Base-by-base conservation (phyloP, 805 yeast genomes). In the Metschnikowia dekortorum region DNA sequence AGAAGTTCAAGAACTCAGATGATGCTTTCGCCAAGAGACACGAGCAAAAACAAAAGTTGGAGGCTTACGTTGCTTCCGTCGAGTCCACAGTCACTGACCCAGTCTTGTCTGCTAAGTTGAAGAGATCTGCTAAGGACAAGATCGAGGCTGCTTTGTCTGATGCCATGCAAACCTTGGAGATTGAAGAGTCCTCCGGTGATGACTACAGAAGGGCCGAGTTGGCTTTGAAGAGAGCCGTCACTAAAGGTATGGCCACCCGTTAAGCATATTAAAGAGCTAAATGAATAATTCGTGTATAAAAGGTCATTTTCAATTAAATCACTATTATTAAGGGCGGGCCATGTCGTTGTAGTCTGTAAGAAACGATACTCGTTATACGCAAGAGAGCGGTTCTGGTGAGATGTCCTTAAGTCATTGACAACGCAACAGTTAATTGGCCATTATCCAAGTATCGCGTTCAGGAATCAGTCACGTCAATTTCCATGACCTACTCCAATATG, bases 161-260 rank as follows among this genome's bases (percentile, higher is more conserved):
- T 69, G 98, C 98, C 75, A 78, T 92, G 80, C 95, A 96, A 69
- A 91, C 97, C 75, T 87, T 92, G 72, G 96, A 91, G 81, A 80
- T 94, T 61, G 96, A 92, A 82, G 98, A 94, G 65, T 83, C 97
- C 56, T 70, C 95, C 67, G 92, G 97, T 74, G 99, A 94, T 72
- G 97, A 91, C 78, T 84, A 80, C 82, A 89, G 98, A 87, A 94
- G 89, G 87, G 98, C 99, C 71, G 98, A 94, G 84, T 89, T 94
- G 75, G 85, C 90, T 76, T 88, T 94, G 76, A 94, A 94, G 90
- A 89, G 99, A 80, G 97, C 92, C 71, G 97, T 92, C 75, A 92
- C 97, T 83, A 92, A 90, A 84, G 97, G 97, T 76, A 88, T 91
- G 90, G 87, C 97, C 67, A 83, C 97, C 76, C 97, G 97, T 84